Base-by-base conservation (phyloP, 1,284 basidiomycete species). In the Microbotryum violaceum region DNA sequence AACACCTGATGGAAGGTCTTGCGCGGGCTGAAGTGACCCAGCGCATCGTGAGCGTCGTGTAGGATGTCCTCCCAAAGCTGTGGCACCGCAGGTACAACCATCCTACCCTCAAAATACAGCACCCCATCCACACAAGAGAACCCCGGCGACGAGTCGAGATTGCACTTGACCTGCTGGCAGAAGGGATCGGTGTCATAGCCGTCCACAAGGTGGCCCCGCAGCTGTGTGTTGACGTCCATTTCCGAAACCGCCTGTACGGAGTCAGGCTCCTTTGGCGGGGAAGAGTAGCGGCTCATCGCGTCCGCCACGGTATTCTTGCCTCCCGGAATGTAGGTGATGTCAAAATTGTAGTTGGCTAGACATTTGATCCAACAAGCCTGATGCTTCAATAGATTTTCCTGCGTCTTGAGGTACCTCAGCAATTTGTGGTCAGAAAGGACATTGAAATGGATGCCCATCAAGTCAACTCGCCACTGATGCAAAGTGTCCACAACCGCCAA, bases 371-470 rank as follows among this genome's bases (percentile, higher is more conserved):
- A 60, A 0, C 49, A 42, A 27, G 59, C 59, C n/a, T 61, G 59
- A 8, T 54, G 33, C 42, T 56, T 51, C 6, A 49, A 0, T 77
- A 79, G 0, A 78, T 70, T 0, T 71, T 70, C 0, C 54, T 81
- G 78, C 0, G 63, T 66, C 2, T 67, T 3, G 50, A 81, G 78
- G 57, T 76, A 73, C 42, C 78, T 71, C 0, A 81, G 69, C 0
- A 76, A 79, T 0, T 68, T 50, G 60, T 82, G 79, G 60, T 80
- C 77, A 0, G 77, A 78, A 51, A 73, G 74, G 1, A 80, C 68
- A 0, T 57, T 53, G 48, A 80, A 74, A 0, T 58, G 69, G 0
- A 61, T 48, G 0, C 77, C 78, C 4, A 60, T 29, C n/a, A 67
- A 42, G 20, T 66, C 54, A 2, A 54, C 44, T 27, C 48, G 33